Conservation (phyloP, 78 protist genomes). For the Dictyostelium capitatum region DNA sequence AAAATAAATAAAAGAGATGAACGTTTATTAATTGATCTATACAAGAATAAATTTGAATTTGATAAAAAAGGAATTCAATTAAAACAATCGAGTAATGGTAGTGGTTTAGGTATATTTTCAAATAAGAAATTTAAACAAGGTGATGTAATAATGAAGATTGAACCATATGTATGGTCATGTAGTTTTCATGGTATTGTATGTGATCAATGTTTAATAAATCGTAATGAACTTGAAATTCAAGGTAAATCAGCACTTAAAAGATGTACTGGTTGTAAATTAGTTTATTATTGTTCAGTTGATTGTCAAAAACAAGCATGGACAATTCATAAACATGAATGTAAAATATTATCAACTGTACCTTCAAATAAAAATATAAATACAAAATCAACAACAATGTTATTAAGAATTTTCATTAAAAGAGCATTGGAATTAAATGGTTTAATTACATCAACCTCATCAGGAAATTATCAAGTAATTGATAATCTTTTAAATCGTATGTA, state of each 20-base stretch:
- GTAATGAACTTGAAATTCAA: background rate
- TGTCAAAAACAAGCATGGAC: slow-evolving; percentile 6
- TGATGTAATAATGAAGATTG: background rate
- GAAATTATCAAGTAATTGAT: background rate
- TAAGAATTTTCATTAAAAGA: slow-evolving; percentile 10
- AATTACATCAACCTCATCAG: background rate
- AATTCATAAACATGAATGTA: slow-evolving; percentile 12
- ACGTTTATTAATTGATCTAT: background rate
- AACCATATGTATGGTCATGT: background rate
- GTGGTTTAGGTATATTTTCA: background rate
- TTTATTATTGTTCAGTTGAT: slow-evolving; percentile 15
- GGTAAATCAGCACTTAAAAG: background rate
- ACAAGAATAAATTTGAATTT: background rate
- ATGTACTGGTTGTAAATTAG: slow-evolving; percentile 14
- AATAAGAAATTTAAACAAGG: background rate
- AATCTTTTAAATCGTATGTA: background rate
- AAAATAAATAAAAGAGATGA: background rate
- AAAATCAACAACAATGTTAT: slow-evolving; percentile 8
- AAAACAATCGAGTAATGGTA: background rate
- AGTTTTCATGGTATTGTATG: background rate
- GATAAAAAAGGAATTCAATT: background rate
- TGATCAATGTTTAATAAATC: slow-evolving; percentile 4
- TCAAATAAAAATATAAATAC: background rate
- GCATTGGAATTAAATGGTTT: background rate
- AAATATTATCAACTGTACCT: background rate